A percentile compares a stretch with the other conserved stretches of the same genome.
Evolutionary conservation across 2,329 filamentous ascomycete genomes (phyloP).

Genomic region (Alternaria dauci): DNA sequence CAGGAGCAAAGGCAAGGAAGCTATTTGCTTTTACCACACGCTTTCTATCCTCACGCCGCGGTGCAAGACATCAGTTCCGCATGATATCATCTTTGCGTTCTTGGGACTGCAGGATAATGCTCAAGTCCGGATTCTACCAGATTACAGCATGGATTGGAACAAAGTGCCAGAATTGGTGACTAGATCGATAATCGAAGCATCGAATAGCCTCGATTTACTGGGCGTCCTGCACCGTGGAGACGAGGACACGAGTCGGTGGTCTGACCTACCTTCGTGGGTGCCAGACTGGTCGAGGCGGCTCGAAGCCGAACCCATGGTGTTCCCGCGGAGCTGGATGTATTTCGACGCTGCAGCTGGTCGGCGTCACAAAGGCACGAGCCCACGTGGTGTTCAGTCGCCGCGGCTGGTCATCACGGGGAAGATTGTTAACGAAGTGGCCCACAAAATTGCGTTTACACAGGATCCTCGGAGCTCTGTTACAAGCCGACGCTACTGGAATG

Average conservation of each 20-base stretch:
- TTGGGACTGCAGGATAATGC: neutral
- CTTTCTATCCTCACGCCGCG: neutral
- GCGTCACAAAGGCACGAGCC: neutral
- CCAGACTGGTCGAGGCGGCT: neutral
- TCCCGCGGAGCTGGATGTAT: conserved; percentile 1
- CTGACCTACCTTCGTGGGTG: neutral
- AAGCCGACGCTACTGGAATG: neutral
- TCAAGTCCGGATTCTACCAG: neutral
- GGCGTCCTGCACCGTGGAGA: neutral
- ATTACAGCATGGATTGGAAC: neutral
- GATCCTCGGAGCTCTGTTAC: neutral
- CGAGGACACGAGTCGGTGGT: neutral
- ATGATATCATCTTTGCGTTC: neutral
- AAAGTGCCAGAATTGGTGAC: neutral
- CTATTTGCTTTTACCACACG: neutral
- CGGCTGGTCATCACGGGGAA: neutral
- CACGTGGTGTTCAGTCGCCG: neutral
- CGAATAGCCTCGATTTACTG: neutral
- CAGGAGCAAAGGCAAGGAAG: neutral
- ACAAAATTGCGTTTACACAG: neutral
- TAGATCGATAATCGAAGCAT: neutral
- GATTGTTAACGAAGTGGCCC: neutral
- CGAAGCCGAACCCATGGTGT: neutral
- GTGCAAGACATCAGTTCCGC: neutral
- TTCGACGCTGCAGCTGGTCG: neutral